These are phyloP conservation scores for Garcia nutans DNA, from an alignment of 345 rosid genomes.

Conservation along the genomic window DNA sequence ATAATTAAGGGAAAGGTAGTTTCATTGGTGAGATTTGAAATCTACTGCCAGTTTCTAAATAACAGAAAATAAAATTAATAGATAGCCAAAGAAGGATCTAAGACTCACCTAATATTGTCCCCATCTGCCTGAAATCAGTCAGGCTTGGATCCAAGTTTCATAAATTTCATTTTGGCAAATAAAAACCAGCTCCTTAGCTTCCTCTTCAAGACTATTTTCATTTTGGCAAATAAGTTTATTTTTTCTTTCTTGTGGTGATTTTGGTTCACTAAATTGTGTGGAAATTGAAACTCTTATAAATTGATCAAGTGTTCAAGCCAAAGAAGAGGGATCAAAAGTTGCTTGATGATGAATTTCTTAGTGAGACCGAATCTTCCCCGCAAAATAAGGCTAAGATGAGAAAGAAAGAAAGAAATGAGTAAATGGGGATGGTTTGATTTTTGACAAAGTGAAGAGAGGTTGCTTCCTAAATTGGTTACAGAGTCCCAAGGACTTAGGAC, in stretches of 20 bases:
- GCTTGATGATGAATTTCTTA: constrained; percentile 22
- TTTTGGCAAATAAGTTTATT: too few species aligned
- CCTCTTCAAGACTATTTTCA: constrained; percentile 10
- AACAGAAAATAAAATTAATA: background rate
- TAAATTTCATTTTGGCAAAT: constrained; percentile 62
- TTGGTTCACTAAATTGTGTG: too few species aligned
- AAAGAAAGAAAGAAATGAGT: constrained; percentile 18
- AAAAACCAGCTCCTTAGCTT: constrained; percentile 17
- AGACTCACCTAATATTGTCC: constrained; percentile 54
- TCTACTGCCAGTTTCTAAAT: background rate
- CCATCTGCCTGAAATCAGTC: constrained; percentile 69
- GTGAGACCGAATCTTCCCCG: constrained; percentile 38
- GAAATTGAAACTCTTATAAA: constrained; percentile 5
- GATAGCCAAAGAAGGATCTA: constrained; percentile 21
- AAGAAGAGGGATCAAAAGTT: constrained; percentile 24
- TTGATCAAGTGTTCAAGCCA: constrained; percentile 5
- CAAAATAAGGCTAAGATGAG: constrained; percentile 20
- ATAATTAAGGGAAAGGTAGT: background rate
- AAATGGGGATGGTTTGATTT: constrained; percentile 17
- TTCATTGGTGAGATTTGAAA: background rate
- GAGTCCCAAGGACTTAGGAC: constrained; percentile 35
- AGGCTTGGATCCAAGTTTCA: constrained; percentile 94
- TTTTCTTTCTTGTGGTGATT: too few species aligned
- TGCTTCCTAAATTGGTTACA: constrained; percentile 45
- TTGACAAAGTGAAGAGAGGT: constrained; percentile 28